These are phyloP conservation scores for Oryza australiensis DNA, from an alignment of 176 grass and related monocot species.

Conservation along the genomic window DNA sequence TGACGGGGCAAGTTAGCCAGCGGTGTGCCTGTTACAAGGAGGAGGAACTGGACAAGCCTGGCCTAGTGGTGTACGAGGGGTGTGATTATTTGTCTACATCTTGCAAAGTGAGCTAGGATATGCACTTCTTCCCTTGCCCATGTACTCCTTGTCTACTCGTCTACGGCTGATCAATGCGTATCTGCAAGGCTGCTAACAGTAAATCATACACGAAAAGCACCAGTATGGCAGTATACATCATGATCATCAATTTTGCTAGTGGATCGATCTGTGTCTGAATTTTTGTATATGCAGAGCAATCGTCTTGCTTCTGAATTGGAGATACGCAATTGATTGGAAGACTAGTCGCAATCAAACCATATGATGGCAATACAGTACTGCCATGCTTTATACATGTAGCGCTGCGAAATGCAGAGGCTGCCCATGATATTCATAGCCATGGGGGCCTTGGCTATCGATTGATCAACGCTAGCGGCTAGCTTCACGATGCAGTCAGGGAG, in stretches of 20 bases:
- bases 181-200: background rate
- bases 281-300: background rate
- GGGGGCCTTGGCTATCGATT: slow-evolving; percentile 15
- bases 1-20: slow-evolving; percentile 85
- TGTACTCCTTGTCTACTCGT: no score
- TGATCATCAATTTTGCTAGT: background rate
- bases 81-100: slow-evolving; percentile 65
- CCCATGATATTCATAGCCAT: background rate
- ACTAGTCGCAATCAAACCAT: slow-evolving; percentile 25
- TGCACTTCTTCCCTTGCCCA: background rate
- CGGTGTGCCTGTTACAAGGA: slow-evolving; percentile 81
- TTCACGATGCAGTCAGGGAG: background rate
- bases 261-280: background rate
- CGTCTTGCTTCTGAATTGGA: slow-evolving; percentile 30
- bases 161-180: background rate
- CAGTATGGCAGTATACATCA: slow-evolving; percentile 3
- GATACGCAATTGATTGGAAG: slow-evolving; percentile 41
- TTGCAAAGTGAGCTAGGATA: slow-evolving; percentile 58
- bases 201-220: background rate
- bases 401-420: background rate
- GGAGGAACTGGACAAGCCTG: slow-evolving; percentile 61
- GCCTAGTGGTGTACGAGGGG: slow-evolving; percentile 65
- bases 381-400: slow-evolving; percentile 21
- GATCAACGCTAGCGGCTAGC: background rate
- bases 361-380: background rate